Evolutionary conservation across 108 stramenopile species (phyloP).

Genomic region (Discostella stelligeroides): DNA sequence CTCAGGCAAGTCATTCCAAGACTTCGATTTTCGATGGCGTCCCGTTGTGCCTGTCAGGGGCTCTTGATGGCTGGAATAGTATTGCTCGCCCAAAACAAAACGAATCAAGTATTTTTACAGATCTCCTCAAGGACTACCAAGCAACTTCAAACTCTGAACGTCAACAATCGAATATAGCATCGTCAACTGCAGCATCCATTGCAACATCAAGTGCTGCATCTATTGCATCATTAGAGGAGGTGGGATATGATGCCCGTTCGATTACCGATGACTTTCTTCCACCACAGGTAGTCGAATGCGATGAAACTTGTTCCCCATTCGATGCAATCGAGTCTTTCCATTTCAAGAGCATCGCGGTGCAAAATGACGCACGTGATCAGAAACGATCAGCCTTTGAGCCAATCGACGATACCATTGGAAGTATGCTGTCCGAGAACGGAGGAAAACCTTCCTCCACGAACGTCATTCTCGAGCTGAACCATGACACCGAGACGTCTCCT

Average conservation of each 20-base stretch:
- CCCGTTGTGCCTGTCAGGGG: slow-evolving; percentile 33
- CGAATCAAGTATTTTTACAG: slow-evolving; percentile 61
- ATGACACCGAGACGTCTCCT: slow-evolving; percentile 33
- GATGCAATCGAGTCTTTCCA: slow-evolving; percentile 19
- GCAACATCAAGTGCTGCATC: slow-evolving; percentile 82
- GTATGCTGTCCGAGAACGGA: background rate
- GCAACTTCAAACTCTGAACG: background rate
- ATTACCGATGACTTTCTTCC: slow-evolving; percentile 18
- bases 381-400: slow-evolving; percentile 6
- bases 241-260: slow-evolving; percentile 26
- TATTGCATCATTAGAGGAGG: slow-evolving; percentile 65
- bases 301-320: background rate
- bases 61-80: slow-evolving; percentile 32
- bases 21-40: slow-evolving; percentile 38
- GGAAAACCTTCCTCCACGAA: background rate
- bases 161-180: slow-evolving; percentile 32
- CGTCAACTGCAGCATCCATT: slow-evolving; percentile 82
- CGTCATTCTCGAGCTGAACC: slow-evolving; percentile 11
- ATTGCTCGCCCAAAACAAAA: slow-evolving; percentile 34
- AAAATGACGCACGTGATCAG: background rate
- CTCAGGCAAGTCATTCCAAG: slow-evolving; percentile 18
- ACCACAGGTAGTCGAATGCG: slow-evolving; percentile 14
- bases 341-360: slow-evolving; percentile 7
- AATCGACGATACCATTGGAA: slow-evolving; percentile 4
- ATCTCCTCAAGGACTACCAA: slow-evolving; percentile 40